Base-by-base conservation (phyloP, 495 filamentous ascomycete species). In the Aspergillus diversus region DNA sequence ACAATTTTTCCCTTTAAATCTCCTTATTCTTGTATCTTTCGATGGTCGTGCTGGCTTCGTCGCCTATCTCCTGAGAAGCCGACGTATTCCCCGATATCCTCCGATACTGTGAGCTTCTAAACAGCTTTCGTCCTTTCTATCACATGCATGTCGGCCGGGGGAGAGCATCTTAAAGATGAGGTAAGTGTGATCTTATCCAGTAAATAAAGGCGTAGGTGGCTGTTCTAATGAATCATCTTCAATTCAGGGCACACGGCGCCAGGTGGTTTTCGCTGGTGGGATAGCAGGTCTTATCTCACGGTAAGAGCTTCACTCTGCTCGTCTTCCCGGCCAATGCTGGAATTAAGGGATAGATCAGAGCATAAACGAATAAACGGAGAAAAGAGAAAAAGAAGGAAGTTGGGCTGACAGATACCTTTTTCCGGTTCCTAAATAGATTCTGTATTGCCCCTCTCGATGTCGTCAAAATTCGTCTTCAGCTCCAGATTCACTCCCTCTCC, bases 401-500 rank as follows among this genome's bases (percentile, higher is more conserved):
- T 43, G 39, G 3, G 39, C 39, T 43, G n/a, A 43, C 39, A 43
- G 39, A 43, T 7, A 4, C 39, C 37, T 43, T 15, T 43, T 15
- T 43, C n/a, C n/a, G 39, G 39, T 15, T 13, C 4, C 12, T 11
- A 34, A 34, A 48, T 13, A 92, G 90, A 67, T 97, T 97, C 81
- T 87, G 92, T 68, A 88, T 96, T 74, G 93, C 93, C 55, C 93
- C 93, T 59, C 89, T 97, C 57, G 93, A 97, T 75, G 93, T 97
- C 62, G 87, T 96, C 77, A 97, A 97, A 81, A 97, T 97, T 77
- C 89, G 93, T n/a, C 87, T 97, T 51, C 93, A 97, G 71, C 84
- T 97, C 42, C 92, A 96, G 77, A 87, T 87, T 52, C 89, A 92
- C 77, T 92, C 92, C 16, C 85, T 90, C 61, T 86, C 86, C 57